Conservation (phyloP, 129 eudicot species). For the Tagetes erecta region DNA sequence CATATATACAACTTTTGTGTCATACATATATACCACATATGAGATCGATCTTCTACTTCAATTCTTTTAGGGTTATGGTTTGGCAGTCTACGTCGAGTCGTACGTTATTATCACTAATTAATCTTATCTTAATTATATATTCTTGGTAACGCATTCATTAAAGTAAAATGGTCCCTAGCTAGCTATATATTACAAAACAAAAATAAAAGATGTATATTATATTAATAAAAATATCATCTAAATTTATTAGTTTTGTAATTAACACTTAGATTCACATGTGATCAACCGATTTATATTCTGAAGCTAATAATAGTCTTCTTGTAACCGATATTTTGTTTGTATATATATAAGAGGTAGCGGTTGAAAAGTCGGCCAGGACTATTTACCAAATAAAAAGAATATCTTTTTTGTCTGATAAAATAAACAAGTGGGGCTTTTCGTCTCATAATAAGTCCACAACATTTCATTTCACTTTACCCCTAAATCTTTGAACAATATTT, state of each 20-base stretch:
- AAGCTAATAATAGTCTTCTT: neutral
- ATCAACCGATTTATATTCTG: conserved; percentile 5
- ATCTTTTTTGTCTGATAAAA: conserved; percentile 22
- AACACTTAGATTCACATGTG: neutral
- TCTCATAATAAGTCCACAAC: conserved; percentile 26
- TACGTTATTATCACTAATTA: neutral
- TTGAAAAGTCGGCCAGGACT: conserved; percentile 19
- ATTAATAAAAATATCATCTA: neutral
- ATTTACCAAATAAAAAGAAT: conserved; percentile 1
- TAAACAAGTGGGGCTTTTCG: conserved; percentile 36
- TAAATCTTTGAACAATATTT: conserved; percentile 40
- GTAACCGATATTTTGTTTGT: conserved; percentile 36
- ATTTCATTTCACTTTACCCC: conserved; percentile 34
- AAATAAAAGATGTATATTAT: neutral
- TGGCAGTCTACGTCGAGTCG: neutral
- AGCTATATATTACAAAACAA: no score
- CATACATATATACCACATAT: neutral
- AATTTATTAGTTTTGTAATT: neutral
- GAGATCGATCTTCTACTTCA: neutral
- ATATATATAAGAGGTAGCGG: conserved; percentile 4
- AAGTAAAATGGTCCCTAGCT: neutral
- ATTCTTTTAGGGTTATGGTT: conserved; percentile 5
- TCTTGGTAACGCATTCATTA: neutral
- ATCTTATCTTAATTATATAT: no score
- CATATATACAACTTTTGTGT: neutral